Percentiles rank a stretch among this genome's conserved stretches.
phyloP scores from a whole-genome alignment of 2,329 filamentous ascomycete genomes.

The Cladosporium phlei region DNA sequence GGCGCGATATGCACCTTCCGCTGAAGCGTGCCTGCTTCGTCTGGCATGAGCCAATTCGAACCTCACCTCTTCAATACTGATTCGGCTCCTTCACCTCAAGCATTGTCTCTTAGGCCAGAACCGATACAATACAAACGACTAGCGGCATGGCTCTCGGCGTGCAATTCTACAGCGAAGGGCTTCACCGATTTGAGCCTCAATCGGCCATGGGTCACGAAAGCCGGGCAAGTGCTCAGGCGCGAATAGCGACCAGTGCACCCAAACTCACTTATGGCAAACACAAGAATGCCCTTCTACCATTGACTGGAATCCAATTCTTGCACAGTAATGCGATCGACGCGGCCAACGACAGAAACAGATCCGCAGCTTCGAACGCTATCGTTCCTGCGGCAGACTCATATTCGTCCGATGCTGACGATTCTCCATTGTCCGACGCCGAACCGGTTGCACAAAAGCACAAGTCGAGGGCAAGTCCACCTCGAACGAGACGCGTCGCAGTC shows the following conservation, averaged over 20 bases:
- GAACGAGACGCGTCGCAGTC: not conserved
- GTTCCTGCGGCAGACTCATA: not conserved
- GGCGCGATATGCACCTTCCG: not conserved
- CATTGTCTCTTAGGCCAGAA: no score
- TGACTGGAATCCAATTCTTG: conserved; percentile 22
- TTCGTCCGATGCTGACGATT: conserved; percentile 24
- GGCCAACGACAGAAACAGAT: conserved; percentile 9
- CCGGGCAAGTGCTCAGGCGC: not conserved
- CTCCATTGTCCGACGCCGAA: conserved; percentile 26
- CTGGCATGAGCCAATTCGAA: not conserved
- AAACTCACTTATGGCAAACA: conserved; percentile 22
- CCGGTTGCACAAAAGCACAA: not conserved
- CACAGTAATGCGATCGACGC: conserved; percentile 17
- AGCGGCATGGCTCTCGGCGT: not conserved
- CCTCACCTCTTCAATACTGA: conserved; percentile 1
- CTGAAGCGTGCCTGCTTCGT: conserved; percentile 2
- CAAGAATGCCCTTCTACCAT: conserved; percentile 17
- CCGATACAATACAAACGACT: not conserved
- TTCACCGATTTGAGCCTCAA: no score
- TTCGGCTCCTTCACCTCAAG: no score
- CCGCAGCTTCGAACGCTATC: not conserved
- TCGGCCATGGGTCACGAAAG: not conserved
- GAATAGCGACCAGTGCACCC: conserved; percentile 1
- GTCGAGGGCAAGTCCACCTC: not conserved
- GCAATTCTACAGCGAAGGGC: no score